phyloP scores from a whole-genome alignment of 495 filamentous ascomycete species.

The Trichoderma erinaceum region DNA sequence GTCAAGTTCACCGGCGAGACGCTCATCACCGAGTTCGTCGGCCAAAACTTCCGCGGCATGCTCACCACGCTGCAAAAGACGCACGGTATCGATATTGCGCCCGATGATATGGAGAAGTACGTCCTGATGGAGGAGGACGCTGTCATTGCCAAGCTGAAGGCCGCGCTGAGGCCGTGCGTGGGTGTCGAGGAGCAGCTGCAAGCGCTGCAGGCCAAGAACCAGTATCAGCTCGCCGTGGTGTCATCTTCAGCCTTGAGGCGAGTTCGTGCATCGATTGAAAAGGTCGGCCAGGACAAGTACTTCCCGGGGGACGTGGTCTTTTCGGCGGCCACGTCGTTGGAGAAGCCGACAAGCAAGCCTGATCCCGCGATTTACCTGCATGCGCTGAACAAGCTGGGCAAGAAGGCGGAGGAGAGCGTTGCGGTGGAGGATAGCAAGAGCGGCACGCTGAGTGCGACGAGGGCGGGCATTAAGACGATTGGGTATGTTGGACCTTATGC shows the following conservation, averaged over 20 bases:
- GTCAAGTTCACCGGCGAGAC: slow-evolving; percentile 68
- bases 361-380: slow-evolving; percentile 88
- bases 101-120: slow-evolving; percentile 66
- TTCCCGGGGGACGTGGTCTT: slow-evolving; percentile 71
- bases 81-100: slow-evolving; percentile 61
- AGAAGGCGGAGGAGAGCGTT: slow-evolving; percentile 68
- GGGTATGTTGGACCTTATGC: slow-evolving; percentile 84
- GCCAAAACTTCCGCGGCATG: slow-evolving; percentile 96
- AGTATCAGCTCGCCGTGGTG: slow-evolving; percentile 79
- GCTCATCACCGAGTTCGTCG: slow-evolving; percentile 85
- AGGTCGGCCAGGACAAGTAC: slow-evolving; percentile 73
- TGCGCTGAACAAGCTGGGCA: slow-evolving; percentile 68
- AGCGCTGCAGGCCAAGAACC: slow-evolving; percentile 51
- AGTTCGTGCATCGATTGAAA: slow-evolving; percentile 73
- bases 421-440: slow-evolving; percentile 88
- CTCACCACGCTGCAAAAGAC: slow-evolving; percentile 62
- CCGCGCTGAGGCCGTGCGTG: slow-evolving; percentile 59
- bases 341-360: slow-evolving; percentile 79
- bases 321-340: slow-evolving; percentile 74
- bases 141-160: slow-evolving; percentile 79
- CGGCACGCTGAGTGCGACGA: slow-evolving; percentile 71
- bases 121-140: slow-evolving; percentile 74
- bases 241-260: slow-evolving; percentile 71
- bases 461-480: slow-evolving; percentile 76
- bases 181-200: slow-evolving; percentile 65